Evolutionary conservation across 1,284 basidiomycete species (phyloP).

Genomic region (Anthracocystis walkeri): DNA sequence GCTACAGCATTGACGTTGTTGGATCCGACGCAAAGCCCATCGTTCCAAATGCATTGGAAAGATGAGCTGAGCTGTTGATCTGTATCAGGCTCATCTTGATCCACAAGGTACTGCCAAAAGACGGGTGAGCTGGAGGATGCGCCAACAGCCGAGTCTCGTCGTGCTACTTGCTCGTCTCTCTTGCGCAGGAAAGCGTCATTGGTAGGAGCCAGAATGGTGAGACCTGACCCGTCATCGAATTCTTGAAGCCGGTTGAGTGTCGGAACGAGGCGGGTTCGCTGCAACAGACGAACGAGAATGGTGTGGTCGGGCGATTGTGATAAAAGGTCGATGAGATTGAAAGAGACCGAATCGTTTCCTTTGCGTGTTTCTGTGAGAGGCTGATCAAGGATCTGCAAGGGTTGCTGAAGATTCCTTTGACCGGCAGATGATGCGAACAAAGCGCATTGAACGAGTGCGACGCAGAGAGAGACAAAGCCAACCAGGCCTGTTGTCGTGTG

Average conservation of each 20-base stretch:
- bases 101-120: slow-evolving; percentile 41
- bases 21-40: slow-evolving; percentile 22
- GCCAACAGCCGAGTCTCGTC: slow-evolving; percentile 6
- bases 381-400: slow-evolving; percentile 18
- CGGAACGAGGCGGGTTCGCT: slow-evolving; percentile 87
- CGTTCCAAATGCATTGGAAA: slow-evolving; percentile 26
- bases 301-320: slow-evolving; percentile 81
- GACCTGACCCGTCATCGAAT: slow-evolving; percentile 72
- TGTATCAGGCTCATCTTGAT: not conserved
- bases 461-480: slow-evolving; percentile 10
- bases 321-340: slow-evolving; percentile 83
- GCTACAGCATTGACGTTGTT: slow-evolving; percentile 83
- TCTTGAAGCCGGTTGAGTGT: slow-evolving; percentile 82
- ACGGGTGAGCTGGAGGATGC: not conserved
- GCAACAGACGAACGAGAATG: slow-evolving; percentile 82
- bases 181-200: slow-evolving; percentile 72
- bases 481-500: slow-evolving; percentile 3
- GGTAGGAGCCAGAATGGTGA: slow-evolving; percentile 93
- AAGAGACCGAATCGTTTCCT: slow-evolving; percentile 27
- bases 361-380: slow-evolving; percentile 12
- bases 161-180: slow-evolving; percentile 29
- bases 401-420: slow-evolving; percentile 13
- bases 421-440: not conserved
- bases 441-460: slow-evolving; percentile 2
- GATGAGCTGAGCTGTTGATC: not conserved